phyloP scores from a whole-genome alignment of 768 basidiomycete genomes.

The Phylloporus sp. region DNA sequence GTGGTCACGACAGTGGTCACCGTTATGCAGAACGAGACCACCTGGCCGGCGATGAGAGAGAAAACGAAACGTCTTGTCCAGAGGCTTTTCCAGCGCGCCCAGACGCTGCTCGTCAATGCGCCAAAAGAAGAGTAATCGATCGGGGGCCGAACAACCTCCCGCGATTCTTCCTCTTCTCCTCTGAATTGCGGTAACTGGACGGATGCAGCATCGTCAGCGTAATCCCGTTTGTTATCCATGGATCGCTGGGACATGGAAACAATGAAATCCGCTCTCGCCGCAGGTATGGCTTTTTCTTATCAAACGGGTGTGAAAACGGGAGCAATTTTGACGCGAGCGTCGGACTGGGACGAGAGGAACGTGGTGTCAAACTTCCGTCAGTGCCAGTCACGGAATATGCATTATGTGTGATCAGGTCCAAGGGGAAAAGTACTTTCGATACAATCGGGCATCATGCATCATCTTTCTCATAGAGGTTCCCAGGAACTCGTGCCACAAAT shows the following conservation, averaged over 20 bases:
- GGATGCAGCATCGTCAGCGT: conserved; percentile 9
- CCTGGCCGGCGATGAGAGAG: conserved; percentile 69
- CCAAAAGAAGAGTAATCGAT: conserved; percentile 59
- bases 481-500: too few species aligned
- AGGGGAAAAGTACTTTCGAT: background rate
- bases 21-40: conserved; percentile 84
- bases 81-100: conserved; percentile 60
- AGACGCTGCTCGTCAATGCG: conserved; percentile 50
- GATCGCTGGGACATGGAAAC: conserved; percentile 15
- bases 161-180: background rate
- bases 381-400: background rate
- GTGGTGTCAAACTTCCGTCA: conserved; percentile 17
- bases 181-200: background rate
- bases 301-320: background rate
- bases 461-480: too few species aligned
- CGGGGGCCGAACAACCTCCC: conserved; percentile 41
- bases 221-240: conserved; percentile 23
- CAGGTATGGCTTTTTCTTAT: conserved; percentile 10
- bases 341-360: background rate
- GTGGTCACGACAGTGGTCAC: conserved; percentile 86
- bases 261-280: background rate
- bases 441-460: too few species aligned
- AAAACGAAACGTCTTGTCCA: conserved; percentile 75
- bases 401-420: too few species aligned
- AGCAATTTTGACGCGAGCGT: conserved; percentile 5